A percentile compares a stretch with the other conserved stretches of the same genome.
These are phyloP conservation scores for Colletotrichum destructivum DNA, from an alignment of 2,329 filamentous ascomycete species.

Conservation along the genomic window DNA sequence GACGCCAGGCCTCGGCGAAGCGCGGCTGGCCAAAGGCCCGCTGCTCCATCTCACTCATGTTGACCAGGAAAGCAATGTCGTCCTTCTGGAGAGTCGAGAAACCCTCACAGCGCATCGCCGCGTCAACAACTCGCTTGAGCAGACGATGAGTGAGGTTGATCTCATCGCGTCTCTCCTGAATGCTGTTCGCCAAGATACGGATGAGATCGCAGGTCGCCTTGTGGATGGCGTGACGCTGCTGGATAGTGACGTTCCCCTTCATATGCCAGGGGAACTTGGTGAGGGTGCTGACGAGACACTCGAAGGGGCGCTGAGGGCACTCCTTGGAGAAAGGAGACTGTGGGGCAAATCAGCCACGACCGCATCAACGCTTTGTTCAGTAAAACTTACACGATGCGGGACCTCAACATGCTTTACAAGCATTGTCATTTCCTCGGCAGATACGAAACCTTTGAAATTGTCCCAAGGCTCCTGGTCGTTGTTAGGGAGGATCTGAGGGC, in stretches of 20 bases:
- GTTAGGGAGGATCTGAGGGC: constrained; percentile 57
- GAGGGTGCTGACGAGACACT: constrained; percentile 75
- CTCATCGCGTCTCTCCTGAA: constrained; percentile 53
- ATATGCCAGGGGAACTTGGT: constrained; percentile 76
- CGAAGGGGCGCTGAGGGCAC: constrained; percentile 76
- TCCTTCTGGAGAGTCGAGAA: constrained; percentile 76
- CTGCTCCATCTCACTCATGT: constrained; percentile 54
- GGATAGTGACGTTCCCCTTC: constrained; percentile 69
- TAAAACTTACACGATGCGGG: constrained; percentile 70
- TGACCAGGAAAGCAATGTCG: constrained; percentile 64
- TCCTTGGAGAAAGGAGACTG: constrained; percentile 73
- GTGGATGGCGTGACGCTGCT: constrained; percentile 69
- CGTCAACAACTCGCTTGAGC: constrained; percentile 65
- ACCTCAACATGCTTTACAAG: constrained; percentile 75
- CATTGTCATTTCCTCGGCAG: constrained; percentile 75
- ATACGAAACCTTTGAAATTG: constrained; percentile 73
- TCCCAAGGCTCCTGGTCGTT: constrained; percentile 61
- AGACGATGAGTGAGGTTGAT: constrained; percentile 68
- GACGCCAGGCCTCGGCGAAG: constrained; percentile 64
- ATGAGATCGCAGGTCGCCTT: constrained; percentile 66
- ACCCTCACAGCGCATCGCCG: constrained; percentile 71
- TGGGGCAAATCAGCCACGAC: constrained; percentile 7
- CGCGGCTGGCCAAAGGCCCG: constrained; percentile 63
- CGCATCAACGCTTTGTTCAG: neutral
- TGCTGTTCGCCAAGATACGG: constrained; percentile 21